phyloP scores from a whole-genome alignment of 2,329 filamentous ascomycete species.

The Pseudogymnoascus pannorum region DNA sequence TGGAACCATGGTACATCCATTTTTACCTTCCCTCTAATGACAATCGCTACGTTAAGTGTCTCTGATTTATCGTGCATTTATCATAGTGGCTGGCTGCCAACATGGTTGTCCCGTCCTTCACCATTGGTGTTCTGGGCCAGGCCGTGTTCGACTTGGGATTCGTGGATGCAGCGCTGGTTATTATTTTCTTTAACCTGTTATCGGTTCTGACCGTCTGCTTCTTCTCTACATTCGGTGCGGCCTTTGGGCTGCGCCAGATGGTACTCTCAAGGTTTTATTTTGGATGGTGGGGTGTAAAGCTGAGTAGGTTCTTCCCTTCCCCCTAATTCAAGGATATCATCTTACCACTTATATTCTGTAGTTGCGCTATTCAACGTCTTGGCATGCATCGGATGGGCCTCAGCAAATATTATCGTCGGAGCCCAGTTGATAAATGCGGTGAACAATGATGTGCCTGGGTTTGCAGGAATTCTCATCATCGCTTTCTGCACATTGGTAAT shows the following conservation, averaged over 20 bases:
- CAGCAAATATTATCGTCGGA: constrained; percentile 73
- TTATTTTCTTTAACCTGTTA: constrained; percentile 69
- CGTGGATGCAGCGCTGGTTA: constrained; percentile 62
- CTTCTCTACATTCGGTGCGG: constrained; percentile 70
- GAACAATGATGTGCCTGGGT: constrained; percentile 61
- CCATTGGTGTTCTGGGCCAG: constrained; percentile 64
- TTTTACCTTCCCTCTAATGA: background rate
- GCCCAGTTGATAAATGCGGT: constrained; percentile 71
- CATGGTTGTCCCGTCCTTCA: constrained; percentile 70
- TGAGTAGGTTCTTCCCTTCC: constrained; percentile 38
- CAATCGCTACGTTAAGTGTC: constrained; percentile 2
- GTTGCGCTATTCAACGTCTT: constrained; percentile 65
- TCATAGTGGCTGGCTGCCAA: constrained; percentile 67
- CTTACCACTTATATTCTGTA: constrained; percentile 22
- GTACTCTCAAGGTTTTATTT: constrained; percentile 73
- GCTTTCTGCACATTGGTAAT: constrained; percentile 59
- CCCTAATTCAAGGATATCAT: background rate
- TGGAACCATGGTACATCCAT: constrained; percentile 57
- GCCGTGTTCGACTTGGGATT: constrained; percentile 65
- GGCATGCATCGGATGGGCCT: constrained; percentile 67
- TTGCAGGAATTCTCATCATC: constrained; percentile 68
- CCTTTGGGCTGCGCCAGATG: constrained; percentile 72
- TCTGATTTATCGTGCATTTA: constrained; percentile 8
- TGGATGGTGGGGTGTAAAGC: constrained; percentile 62
- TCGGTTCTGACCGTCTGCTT: constrained; percentile 67